Conservation (phyloP, 352 stramenopile genomes). For the Pythium monospermum region DNA sequence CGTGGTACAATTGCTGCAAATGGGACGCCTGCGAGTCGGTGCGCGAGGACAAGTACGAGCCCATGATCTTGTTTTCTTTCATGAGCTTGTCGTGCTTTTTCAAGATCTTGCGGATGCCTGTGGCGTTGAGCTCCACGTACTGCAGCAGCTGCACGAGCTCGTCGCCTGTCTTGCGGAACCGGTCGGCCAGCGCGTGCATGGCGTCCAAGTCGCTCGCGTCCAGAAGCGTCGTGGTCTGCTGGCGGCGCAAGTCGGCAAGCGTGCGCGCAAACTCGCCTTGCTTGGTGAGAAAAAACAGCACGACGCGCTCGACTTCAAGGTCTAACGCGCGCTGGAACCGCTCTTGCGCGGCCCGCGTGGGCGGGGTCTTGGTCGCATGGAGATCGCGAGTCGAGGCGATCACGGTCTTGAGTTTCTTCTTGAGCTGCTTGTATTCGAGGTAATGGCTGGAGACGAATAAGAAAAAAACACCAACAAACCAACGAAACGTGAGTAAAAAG, state of each 20-base stretch:
- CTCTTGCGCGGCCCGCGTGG: conserved; percentile 40
- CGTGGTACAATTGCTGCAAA: conserved; percentile 81
- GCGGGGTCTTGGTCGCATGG: conserved; percentile 11
- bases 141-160: conserved; percentile 78
- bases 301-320: conserved; percentile 77
- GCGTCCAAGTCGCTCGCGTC: conserved; percentile 40
- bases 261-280: conserved; percentile 81
- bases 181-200: conserved; percentile 65
- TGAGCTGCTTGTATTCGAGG: conserved; percentile 88
- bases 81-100: conserved; percentile 88
- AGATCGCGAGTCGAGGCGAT: conserved; percentile 40
- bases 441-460: conserved; percentile 51
- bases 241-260: conserved; percentile 39
- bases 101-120: conserved; percentile 85
- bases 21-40: conserved; percentile 81
- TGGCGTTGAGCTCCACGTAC: conserved; percentile 85
- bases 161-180: conserved; percentile 67
- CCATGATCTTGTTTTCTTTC: conserved; percentile 83
- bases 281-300: conserved; percentile 83
- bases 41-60: conserved; percentile 74
- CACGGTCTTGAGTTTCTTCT: conserved; percentile 82
- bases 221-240: conserved; percentile 36
- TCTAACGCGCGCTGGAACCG: conserved; percentile 73
- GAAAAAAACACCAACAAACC: background rate
- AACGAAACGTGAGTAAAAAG: background rate